Evolutionary conservation across 2,329 filamentous ascomycete genomes (phyloP).

Genomic region (Rhexocercosporidium sp.): DNA sequence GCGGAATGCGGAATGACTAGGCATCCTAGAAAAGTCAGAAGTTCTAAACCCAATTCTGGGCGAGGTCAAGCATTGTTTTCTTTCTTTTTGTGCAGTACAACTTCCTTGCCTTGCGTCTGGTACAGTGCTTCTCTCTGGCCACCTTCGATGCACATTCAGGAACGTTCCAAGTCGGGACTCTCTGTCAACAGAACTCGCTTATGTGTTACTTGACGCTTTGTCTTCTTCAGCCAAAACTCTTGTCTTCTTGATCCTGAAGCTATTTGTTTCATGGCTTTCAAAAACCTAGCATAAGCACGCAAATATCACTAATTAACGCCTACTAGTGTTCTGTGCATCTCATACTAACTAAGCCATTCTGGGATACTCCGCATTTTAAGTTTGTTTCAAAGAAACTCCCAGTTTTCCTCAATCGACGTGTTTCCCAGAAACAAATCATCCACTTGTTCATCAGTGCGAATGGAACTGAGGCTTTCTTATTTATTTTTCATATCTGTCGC

Average conservation of each 20-base stretch:
- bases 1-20: background rate
- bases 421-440: background rate
- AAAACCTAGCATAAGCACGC: background rate
- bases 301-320: background rate
- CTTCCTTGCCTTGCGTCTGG: too few species aligned
- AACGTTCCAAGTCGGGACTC: background rate
- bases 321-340: background rate
- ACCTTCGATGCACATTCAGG: background rate
- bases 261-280: background rate
- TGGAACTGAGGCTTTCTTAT: too few species aligned
- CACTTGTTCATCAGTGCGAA: too few species aligned
- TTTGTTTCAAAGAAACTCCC: background rate
- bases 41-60: background rate
- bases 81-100: background rate
- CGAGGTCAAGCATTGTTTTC: background rate
- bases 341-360: background rate
- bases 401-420: too few species aligned
- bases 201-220: background rate
- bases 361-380: background rate
- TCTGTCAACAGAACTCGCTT: conserved; percentile 6
- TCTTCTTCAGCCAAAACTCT: background rate
- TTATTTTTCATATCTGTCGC: too few species aligned
- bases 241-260: background rate
- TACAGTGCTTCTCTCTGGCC: background rate
- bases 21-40: background rate